Evolutionary conservation across 164 flowering plant genomes (phyloP), one percentile per base, ranked within the genome.

Genomic region (Piper longum): DNA sequence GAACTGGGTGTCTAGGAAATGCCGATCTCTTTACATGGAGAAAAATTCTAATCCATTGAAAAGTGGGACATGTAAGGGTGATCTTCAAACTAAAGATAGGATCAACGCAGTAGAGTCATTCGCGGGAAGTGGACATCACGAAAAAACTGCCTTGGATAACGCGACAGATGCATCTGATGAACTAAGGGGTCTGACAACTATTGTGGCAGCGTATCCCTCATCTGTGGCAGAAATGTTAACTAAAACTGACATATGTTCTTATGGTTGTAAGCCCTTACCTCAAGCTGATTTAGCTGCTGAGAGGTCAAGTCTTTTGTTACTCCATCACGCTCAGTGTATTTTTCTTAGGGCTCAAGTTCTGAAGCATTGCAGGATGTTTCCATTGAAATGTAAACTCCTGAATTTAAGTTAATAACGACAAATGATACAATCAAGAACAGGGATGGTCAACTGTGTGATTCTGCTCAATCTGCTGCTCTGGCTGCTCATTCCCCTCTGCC

Each of bases 1-100:
- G 64, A 83, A 78, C 69, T 93, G 99, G 99, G 64, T 67, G 48
- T 74, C 77, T 16, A 78, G 71, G 75, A 93, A 79, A 79, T 66
- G 80, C 64, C 92, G 99, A 13, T 76, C 96, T 17, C 85, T 73
- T 70, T 56, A 64, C 36, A 78, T 67, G 71, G 51, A 56, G 56
- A 72, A 68, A 65, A 69, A 45, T 62, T 57, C 72, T 39, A 58
- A 18, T 42, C 57, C 43, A 36, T 12, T 26, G 51, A 77, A 72
- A 68, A 66, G 68, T 36, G 82, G 92, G 67, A 80, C 78, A 39
- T 2, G 16, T 7, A 62, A 51, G 56, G 48, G 55, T 14, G 40
- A 40, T 43, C n/a, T 3, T 48, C 42, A 54, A 59, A 71, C 70
- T 36, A 82, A 74, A 62, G 65, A 57, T 54, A 72, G 68, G 55